Percentiles rank a stretch among this genome's conserved stretches.
Evolutionary conservation across 2,329 filamentous ascomycete genomes (phyloP).

Genomic region (Periconia sp.): DNA sequence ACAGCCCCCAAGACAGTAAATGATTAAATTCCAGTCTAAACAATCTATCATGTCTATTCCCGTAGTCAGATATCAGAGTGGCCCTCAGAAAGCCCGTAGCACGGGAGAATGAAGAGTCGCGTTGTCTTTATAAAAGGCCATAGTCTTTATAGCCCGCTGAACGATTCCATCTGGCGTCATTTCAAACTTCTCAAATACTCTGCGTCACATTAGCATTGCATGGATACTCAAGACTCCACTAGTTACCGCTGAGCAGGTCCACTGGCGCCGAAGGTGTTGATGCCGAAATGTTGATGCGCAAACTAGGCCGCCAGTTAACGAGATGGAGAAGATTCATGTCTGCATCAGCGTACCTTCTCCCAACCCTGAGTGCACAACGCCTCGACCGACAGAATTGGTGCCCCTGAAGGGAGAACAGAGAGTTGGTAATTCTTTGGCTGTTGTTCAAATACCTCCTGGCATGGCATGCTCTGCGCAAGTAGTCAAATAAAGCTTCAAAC

Average conservation of each 20-base stretch:
- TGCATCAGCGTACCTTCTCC: conserved; percentile 99
- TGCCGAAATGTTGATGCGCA: conserved; percentile 98
- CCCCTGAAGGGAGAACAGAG: conserved; percentile 88
- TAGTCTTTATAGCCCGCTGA: conserved; percentile 89
- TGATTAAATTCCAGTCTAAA: too few relatives aligned
- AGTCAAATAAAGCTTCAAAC: too few relatives aligned
- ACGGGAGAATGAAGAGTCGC: conserved; percentile 87
- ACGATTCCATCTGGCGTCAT: conserved; percentile 96
- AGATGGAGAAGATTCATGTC: too few relatives aligned
- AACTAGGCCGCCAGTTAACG: too few relatives aligned
- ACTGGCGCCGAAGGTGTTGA: conserved; percentile 98
- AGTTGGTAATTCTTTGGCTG: conserved; percentile 96
- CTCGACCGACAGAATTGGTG: conserved; percentile 91
- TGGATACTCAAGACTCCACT: conserved; percentile 61
- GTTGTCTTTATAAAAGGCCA: conserved; percentile 97
- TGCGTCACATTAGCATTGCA: conserved; percentile 33
- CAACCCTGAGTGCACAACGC: conserved; percentile 97
- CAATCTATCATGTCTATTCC: too few relatives aligned
- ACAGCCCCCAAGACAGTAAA: too few relatives aligned
- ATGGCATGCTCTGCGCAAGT: too few relatives aligned
- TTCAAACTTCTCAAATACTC: conserved; percentile 85
- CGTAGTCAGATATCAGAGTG: too few relatives aligned
- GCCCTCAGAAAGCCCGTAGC: conserved; percentile 98
- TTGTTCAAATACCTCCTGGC: conserved; percentile 94
- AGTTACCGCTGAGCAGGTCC: conserved; percentile 98